A percentile compares a stretch with the other conserved stretches of the same genome.
Evolutionary conservation across 805 yeast genomes (phyloP).

Genomic region (Wickerhamomyces chaumierensis): DNA sequence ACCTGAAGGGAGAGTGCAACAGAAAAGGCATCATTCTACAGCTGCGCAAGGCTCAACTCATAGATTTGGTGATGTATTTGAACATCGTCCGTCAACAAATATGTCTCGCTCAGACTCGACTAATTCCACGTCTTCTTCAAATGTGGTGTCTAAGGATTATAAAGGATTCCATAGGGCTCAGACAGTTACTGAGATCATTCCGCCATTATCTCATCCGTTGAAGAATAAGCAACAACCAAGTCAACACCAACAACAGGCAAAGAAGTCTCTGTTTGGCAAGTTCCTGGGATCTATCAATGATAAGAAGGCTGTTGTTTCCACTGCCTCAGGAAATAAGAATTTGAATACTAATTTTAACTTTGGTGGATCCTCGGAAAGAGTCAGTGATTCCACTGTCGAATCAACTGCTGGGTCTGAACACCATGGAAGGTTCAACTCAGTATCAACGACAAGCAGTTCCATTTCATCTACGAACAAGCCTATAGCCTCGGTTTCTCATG

Average conservation of each 20-base stretch:
- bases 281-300: constrained; percentile 18
- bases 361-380: no score
- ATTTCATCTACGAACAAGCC: not conserved
- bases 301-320: constrained; percentile 5
- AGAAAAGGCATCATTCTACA: not conserved
- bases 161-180: constrained; percentile 20
- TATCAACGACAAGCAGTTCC: not conserved
- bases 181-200: constrained; percentile 20
- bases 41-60: not conserved
- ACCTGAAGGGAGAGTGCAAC: not conserved
- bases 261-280: constrained; percentile 17
- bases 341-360: no score
- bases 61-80: constrained; percentile 6
- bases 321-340: not conserved
- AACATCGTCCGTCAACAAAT: no score
- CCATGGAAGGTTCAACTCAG: no score
- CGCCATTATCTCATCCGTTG: constrained; percentile 38
- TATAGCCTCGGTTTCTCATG: not conserved
- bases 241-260: constrained; percentile 1
- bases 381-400: constrained; percentile 9
- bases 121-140: no score
- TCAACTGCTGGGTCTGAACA: constrained; percentile 5
- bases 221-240: constrained; percentile 23
- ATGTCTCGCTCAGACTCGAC: no score
- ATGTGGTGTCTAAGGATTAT: constrained; percentile 12